These are phyloP conservation scores for Kuraishia hungarica DNA, from an alignment of 805 yeast genomes.

Conservation along the genomic window DNA sequence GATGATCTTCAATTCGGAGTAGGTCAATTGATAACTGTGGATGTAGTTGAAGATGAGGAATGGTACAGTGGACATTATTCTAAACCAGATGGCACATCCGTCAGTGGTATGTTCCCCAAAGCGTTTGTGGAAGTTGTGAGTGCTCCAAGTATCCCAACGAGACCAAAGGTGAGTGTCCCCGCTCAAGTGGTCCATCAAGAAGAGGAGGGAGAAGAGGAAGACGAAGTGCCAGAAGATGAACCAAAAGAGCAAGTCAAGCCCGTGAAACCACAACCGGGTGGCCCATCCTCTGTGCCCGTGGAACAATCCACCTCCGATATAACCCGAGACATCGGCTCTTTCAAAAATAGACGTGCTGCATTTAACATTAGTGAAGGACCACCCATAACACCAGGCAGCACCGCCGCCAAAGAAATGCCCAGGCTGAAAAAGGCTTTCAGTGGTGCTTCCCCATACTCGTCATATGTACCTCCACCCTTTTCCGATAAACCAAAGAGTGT, in stretches of 20 bases:
- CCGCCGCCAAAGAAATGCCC: slow-evolving; percentile 29
- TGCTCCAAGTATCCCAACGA: not conserved
- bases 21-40: slow-evolving; percentile 68
- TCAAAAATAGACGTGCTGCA: slow-evolving; percentile 40
- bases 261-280: not conserved
- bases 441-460: slow-evolving; percentile 48
- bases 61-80: slow-evolving; percentile 74
- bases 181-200: not conserved
- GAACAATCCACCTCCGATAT: not conserved
- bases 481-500: slow-evolving; percentile 12
- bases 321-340: slow-evolving; percentile 13
- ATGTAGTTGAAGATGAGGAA: slow-evolving; percentile 79
- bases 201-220: not conserved
- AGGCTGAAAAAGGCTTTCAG: slow-evolving; percentile 47
- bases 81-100: slow-evolving; percentile 31
- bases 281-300: not conserved
- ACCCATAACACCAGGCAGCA: slow-evolving; percentile 8
- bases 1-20: slow-evolving; percentile 73
- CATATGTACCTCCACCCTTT: slow-evolving; percentile 42
- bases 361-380: slow-evolving; percentile 38
- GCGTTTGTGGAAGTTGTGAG: slow-evolving; percentile 53
- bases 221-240: slow-evolving; percentile 2
- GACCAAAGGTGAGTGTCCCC: not conserved
- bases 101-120: slow-evolving; percentile 80
- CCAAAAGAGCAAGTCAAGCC: slow-evolving; percentile 3